Base-by-base conservation (phyloP, 2,329 filamentous ascomycete genomes). In the Aspergillus sp. region DNA sequence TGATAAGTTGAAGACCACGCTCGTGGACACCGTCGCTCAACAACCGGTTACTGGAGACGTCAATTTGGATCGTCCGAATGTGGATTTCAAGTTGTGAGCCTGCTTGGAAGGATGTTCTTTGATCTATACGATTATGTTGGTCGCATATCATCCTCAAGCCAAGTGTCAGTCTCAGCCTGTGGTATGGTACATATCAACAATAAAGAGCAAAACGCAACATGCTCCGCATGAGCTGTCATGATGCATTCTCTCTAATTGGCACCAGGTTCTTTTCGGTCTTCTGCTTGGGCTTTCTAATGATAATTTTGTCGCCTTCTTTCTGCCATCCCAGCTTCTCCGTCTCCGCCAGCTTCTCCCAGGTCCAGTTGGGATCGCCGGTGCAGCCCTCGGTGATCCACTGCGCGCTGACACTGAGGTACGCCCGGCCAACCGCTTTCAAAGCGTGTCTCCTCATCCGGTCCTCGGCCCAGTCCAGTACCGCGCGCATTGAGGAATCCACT, bases 281-380 rank as follows among this genome's bases (percentile, higher is more conserved):
- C 42, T 61, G 59, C 63, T 72, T 78, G 16, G 74, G 72, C 70
- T 83, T 85, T 65, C 90, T 85, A 71, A 98, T 94, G n/a, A 92
- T 81, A 32, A 97, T 88, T 69, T 80, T 89, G 49, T 84, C 82
- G 4, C 85, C 88, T 46, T 91, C 87, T 68, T 91, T 79, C 70
- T 92, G 86, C 95, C 95, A 99, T 0, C 92, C 92, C 1, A 98
- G 89, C 2, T 87, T 87, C 70, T 91, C 87, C 64, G 85, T 80
- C 36, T 84, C 82, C 58, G 78, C 83, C 69, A 98, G 77, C 54
- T 86, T 85, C 11, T 85, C 81, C 92, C 94, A 99, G n/a, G 77
- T 80, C 66, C 84, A 78, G 51, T 71, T 64, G 39, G 71, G 70
- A 42, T 76, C 73, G 10, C 78, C 78, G 9, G 77, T 77, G 55